Percentiles rank a stretch among this genome's conserved stretches.
phyloP scores from a whole-genome alignment of 192 early-diverging fungal species.

The Rhizophagus clarus region DNA sequence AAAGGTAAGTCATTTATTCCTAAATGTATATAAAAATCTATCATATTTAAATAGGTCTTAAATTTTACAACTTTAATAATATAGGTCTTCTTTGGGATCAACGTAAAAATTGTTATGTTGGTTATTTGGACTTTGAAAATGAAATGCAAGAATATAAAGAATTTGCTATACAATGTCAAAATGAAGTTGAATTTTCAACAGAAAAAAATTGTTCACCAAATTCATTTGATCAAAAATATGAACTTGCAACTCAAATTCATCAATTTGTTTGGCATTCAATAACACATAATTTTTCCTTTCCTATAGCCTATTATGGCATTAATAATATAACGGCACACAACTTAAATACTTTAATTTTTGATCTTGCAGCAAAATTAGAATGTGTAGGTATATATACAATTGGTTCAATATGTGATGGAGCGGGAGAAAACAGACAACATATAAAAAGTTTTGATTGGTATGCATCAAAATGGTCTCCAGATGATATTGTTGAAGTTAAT shows the following conservation, averaged over 20 bases:
- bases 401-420: not conserved
- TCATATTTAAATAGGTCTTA: too few species aligned
- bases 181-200: not conserved
- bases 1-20: not conserved
- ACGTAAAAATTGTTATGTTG: constrained; percentile 9
- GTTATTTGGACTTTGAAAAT: constrained; percentile 11
- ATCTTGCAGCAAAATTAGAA: not conserved
- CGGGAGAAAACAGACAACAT: not conserved
- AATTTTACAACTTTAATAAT: too few species aligned
- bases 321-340: not conserved
- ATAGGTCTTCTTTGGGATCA: not conserved
- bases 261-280: constrained; percentile 3
- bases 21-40: not conserved
- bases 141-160: not conserved
- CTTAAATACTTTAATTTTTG: not conserved
- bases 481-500: constrained; percentile 11
- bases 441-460: constrained; percentile 21
- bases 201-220: not conserved
- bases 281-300: constrained; percentile 21
- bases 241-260: not conserved
- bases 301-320: not conserved
- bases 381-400: not conserved
- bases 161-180: constrained; percentile 6
- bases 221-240: not conserved
- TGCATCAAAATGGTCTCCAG: not conserved